A percentile compares a stretch with the other conserved stretches of the same genome.
These are phyloP conservation scores for Cyclostephanos invisitatus DNA, from an alignment of 108 stramenopile genomes.

Conservation along the genomic window DNA sequence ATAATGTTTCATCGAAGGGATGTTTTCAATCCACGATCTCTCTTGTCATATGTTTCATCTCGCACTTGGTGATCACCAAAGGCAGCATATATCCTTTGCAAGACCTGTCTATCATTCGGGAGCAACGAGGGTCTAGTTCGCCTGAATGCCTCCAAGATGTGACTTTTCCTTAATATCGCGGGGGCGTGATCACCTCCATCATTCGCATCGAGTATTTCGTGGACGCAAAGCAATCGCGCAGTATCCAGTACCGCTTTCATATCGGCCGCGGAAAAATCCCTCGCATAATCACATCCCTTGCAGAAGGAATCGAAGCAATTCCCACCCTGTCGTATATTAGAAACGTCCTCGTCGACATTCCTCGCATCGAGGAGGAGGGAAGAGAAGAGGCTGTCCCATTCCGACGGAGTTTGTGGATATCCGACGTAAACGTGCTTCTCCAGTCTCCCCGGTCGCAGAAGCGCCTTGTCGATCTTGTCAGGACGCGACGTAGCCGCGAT, in stretches of 20 bases:
- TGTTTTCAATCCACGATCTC: constrained; percentile 17
- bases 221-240: constrained; percentile 77
- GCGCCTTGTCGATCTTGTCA: constrained; percentile 94
- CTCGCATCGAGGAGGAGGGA: constrained; percentile 53
- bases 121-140: constrained; percentile 42
- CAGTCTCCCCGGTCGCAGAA: constrained; percentile 92
- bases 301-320: constrained; percentile 28
- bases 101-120: constrained; percentile 16
- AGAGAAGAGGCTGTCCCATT: constrained; percentile 67
- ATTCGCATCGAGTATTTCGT: constrained; percentile 41
- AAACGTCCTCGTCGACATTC: constrained; percentile 52
- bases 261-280: constrained; percentile 75
- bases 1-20: constrained; percentile 21
- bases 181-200: not conserved
- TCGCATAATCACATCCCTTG: constrained; percentile 23
- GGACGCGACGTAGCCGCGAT: constrained; percentile 93
- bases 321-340: constrained; percentile 16
- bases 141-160: constrained; percentile 40
- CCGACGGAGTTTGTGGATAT: constrained; percentile 56
- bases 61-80: constrained; percentile 11
- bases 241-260: constrained; percentile 77
- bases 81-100: constrained; percentile 25
- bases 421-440: constrained; percentile 92
- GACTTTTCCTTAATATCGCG: constrained; percentile 25
- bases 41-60: not conserved